These are phyloP conservation scores for Argentina anserina DNA, from an alignment of 306 rosid species.

Conservation along the genomic window DNA sequence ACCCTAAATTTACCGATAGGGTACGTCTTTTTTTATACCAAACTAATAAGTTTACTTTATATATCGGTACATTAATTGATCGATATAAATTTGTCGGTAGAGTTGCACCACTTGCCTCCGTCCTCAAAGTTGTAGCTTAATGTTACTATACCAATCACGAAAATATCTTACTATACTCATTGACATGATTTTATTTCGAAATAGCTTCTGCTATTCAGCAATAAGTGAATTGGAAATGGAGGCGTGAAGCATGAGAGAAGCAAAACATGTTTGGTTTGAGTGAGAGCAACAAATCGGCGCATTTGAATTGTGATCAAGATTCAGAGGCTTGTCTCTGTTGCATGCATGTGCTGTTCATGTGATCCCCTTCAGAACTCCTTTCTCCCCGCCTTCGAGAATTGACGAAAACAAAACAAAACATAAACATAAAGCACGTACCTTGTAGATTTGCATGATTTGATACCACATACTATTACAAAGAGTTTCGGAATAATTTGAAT, in stretches of 20 bases:
- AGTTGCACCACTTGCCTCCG: background rate
- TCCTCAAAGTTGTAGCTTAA: background rate
- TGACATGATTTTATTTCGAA: background rate
- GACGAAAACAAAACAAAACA: background rate
- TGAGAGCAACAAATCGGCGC: constrained; percentile 1
- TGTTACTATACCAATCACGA: background rate
- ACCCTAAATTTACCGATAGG: too few species aligned
- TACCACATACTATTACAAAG: too few species aligned
- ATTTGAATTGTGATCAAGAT: background rate
- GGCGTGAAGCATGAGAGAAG: background rate
- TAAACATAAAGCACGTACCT: background rate
- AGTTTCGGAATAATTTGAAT: background rate
- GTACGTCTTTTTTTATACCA: too few species aligned
- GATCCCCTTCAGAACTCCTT: background rate
- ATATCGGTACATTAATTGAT: background rate
- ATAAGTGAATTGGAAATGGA: background rate
- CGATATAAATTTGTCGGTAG: too few species aligned
- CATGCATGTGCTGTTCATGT: constrained; percentile 8
- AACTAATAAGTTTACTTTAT: background rate
- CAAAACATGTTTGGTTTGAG: background rate
- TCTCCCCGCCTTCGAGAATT: background rate
- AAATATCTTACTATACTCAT: background rate
- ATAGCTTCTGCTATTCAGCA: background rate
- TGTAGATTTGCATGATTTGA: background rate
- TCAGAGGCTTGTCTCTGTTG: background rate